Evolutionary conservation across 2,329 filamentous ascomycete genomes (phyloP).

Genomic region (Calonectria hongkongensis): DNA sequence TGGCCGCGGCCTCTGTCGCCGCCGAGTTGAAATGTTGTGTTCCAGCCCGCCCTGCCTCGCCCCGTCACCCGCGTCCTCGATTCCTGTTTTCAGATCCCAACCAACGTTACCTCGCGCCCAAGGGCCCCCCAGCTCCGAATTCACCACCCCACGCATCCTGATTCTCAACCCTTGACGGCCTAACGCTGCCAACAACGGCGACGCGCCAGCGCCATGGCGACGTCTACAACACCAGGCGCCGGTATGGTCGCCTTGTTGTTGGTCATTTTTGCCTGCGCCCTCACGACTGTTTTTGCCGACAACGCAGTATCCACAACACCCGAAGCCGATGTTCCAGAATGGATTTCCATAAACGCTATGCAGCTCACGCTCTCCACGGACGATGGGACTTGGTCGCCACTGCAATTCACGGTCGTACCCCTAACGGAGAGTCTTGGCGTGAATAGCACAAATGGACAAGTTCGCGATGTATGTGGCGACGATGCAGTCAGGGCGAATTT

Average conservation of each 20-base stretch:
- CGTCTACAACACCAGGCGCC: conserved; percentile 32
- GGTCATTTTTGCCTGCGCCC: conserved; percentile 52
- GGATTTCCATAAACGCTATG: conserved; percentile 64
- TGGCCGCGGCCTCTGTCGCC: conserved; percentile 31
- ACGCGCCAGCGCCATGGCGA: conserved; percentile 40
- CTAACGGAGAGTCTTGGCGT: conserved; percentile 65
- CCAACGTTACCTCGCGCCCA: conserved; percentile 39
- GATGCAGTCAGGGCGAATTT: not conserved
- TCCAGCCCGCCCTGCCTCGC: conserved; percentile 39
- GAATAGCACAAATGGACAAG: conserved; percentile 61
- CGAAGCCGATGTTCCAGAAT: conserved; percentile 60
- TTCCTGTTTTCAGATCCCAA: conserved; percentile 39
- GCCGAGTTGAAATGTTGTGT: conserved; percentile 46
- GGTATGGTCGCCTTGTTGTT: conserved; percentile 43
- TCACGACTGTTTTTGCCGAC: conserved; percentile 57
- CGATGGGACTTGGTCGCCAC: conserved; percentile 50
- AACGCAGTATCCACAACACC: conserved; percentile 59
- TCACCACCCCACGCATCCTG: conserved; percentile 26
- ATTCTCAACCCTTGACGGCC: conserved; percentile 23
- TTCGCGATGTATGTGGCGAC: conserved; percentile 60
- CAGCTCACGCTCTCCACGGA: conserved; percentile 61
- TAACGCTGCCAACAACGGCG: not conserved
- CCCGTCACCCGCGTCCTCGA: conserved; percentile 42
- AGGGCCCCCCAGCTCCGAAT: conserved; percentile 31
- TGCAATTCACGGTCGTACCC: conserved; percentile 67